Percentiles rank a stretch among this genome's conserved stretches.
phyloP scores from a whole-genome alignment of 352 stramenopile species.

The Pythium dissotocum region DNA sequence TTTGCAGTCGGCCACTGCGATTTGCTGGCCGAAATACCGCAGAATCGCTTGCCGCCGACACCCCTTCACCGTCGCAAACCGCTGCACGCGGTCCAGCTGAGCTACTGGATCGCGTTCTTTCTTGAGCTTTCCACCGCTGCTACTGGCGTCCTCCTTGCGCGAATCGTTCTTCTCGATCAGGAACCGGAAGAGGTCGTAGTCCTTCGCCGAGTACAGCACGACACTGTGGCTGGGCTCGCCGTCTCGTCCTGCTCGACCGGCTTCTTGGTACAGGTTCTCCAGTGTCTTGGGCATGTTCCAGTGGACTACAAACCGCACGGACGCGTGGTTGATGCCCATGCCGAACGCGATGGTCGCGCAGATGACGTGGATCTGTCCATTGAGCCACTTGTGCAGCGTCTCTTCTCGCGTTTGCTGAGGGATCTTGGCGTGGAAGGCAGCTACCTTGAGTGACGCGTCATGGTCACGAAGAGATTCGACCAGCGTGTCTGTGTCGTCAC shows the following conservation, averaged over 20 bases:
- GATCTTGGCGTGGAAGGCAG: slow-evolving; percentile 60
- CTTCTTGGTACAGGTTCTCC: slow-evolving; percentile 97
- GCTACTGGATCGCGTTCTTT: slow-evolving; percentile 30
- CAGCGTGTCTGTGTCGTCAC: slow-evolving; percentile 51
- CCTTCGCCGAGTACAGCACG: slow-evolving; percentile 67
- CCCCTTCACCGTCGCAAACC: slow-evolving; percentile 46
- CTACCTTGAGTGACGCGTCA: slow-evolving; percentile 32
- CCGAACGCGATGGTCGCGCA: slow-evolving; percentile 94
- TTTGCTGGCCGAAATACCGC: slow-evolving; percentile 56
- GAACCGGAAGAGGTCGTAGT: slow-evolving; percentile 56
- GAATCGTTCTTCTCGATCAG: slow-evolving; percentile 39
- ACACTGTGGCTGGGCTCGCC: slow-evolving; percentile 84
- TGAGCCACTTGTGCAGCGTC: slow-evolving; percentile 50
- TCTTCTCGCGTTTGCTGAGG: slow-evolving; percentile 36
- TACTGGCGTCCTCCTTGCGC: slow-evolving; percentile 3
- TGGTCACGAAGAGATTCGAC: slow-evolving; percentile 33
- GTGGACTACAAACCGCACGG: slow-evolving; percentile 90
- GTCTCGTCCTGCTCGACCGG: slow-evolving; percentile 93
- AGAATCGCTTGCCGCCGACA: slow-evolving; percentile 57
- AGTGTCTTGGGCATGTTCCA: slow-evolving; percentile 88
- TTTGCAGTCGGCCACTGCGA: slow-evolving; percentile 44
- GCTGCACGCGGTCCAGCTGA: slow-evolving; percentile 40
- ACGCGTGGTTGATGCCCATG: slow-evolving; percentile 92
- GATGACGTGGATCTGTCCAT: slow-evolving; percentile 66
- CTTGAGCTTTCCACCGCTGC: slow-evolving; percentile 18